Evolutionary conservation across 306 rosid species (phyloP), one percentile per base, ranked within the genome.

Genomic region (Amphicarpaea edgeworthii): DNA sequence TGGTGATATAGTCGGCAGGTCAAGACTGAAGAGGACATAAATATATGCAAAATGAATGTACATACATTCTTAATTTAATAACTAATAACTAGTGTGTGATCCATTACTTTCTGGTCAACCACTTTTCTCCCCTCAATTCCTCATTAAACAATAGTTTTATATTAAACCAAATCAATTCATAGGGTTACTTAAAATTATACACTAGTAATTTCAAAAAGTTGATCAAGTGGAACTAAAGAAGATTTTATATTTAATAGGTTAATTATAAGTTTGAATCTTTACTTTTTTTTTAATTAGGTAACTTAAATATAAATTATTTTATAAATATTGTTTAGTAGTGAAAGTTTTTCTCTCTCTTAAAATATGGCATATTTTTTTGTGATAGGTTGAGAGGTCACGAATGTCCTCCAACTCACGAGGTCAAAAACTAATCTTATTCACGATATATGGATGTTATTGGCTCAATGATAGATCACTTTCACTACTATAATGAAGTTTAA

Each of bases 91-190:
- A 41, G 16, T 42, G 15, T 15, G 38, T 15, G 10, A 58, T 67
- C 24, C 47, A 34, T 70, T 17, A 43, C 30, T 21, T 26, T 40
- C 24, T 12, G 55, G 45, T 60, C 72, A 69, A 42, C 53, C 43
- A 42, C 72, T 60, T 45, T 72, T 77, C 26, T 61, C 26, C 11
- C 37, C 50, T 64, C 19, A 28, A 66, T 64, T 38, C 7, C 32
- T 59, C 69, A 26, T 32, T 0, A 17, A 57, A 71, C 30, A 28
- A 12, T 14, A 17, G 23, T 46, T 72, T 16, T 45, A 12, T 59
- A 16, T 6, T 59, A 59, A 28, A 12, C 41, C 10, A 26, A 45
- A 12, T 28, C 2, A 28, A 42, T 20, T 4, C 37, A 71, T 53
- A 5, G 17, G 42, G 15, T 49, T 24, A 24, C 3, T 16, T 11